These are phyloP conservation scores for Westerdykella ornata DNA, from an alignment of 2,329 filamentous ascomycete genomes.

Conservation along the genomic window DNA sequence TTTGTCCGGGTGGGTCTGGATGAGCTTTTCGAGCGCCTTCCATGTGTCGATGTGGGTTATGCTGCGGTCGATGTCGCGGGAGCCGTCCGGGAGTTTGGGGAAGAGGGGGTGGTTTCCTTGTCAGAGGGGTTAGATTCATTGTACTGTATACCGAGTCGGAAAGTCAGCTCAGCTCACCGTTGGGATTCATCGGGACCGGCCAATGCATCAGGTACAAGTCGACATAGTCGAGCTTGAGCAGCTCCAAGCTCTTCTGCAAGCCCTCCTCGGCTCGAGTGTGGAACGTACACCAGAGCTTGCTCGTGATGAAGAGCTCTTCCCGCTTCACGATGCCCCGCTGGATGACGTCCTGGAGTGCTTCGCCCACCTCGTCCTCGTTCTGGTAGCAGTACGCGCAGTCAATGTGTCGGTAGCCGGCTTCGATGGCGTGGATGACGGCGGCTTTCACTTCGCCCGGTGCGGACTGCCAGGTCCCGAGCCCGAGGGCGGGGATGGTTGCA, in stretches of 20 bases:
- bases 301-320: constrained; percentile 75
- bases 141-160: not conserved
- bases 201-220: constrained; percentile 81
- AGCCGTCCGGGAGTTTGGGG: constrained; percentile 66
- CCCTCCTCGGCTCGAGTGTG: constrained; percentile 62
- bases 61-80: constrained; percentile 61
- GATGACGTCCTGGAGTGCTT: constrained; percentile 68
- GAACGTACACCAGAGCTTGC: constrained; percentile 80
- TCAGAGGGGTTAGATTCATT: not conserved
- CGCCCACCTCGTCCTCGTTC: constrained; percentile 77
- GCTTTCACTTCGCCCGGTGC: constrained; percentile 43
- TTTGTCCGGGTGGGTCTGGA: constrained; percentile 40
- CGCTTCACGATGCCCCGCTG: constrained; percentile 62
- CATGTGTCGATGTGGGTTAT: constrained; percentile 71
- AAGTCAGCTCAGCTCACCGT: constrained; percentile 43
- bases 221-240: constrained; percentile 70
- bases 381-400: constrained; percentile 71
- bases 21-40: constrained; percentile 65
- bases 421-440: constrained; percentile 44
- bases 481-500: constrained; percentile 35
- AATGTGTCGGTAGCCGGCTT: constrained; percentile 50
- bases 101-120: constrained; percentile 63
- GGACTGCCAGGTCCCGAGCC: constrained; percentile 38
- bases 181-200: constrained; percentile 73
- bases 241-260: constrained; percentile 65